Conservation (phyloP, 495 filamentous ascomycete species). For the Hypoxylon fuscum region DNA sequence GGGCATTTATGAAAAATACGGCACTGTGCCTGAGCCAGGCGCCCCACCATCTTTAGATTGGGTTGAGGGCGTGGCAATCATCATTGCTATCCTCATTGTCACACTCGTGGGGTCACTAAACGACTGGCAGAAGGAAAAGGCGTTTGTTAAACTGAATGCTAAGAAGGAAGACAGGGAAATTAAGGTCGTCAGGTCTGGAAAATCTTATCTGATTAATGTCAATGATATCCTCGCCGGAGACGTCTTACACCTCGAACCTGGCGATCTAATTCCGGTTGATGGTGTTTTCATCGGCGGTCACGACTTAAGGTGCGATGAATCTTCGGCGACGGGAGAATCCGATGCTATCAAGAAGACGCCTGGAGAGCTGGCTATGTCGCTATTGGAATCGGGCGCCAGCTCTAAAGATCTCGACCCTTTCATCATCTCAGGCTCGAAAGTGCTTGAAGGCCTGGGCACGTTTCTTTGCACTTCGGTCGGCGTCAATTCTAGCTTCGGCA, state of each 20-base stretch:
- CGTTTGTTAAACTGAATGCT: constrained; percentile 74
- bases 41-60: constrained; percentile 72
- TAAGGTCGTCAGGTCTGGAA: constrained; percentile 80
- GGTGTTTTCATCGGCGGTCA: constrained; percentile 79
- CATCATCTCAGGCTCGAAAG: constrained; percentile 82
- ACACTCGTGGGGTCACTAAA: constrained; percentile 73
- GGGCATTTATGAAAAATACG: constrained; percentile 69
- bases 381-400: constrained; percentile 66
- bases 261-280: constrained; percentile 85
- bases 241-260: constrained; percentile 84
- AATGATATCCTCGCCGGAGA: constrained; percentile 86
- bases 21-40: constrained; percentile 47
- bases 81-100: constrained; percentile 74
- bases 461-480: constrained; percentile 82
- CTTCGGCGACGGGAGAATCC: constrained; percentile 79
- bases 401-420: constrained; percentile 71
- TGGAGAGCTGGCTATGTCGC: constrained; percentile 68
- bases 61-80: constrained; percentile 79
- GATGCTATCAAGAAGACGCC: constrained; percentile 70
- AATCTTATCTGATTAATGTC: constrained; percentile 77
- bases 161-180: constrained; percentile 77
- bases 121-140: constrained; percentile 78
- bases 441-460: constrained; percentile 81
- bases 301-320: constrained; percentile 81
- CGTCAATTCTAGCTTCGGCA: constrained; percentile 75